These are phyloP conservation scores for Phytophthora uliginosa DNA, from an alignment of 352 stramenopile species.

Conservation along the genomic window DNA sequence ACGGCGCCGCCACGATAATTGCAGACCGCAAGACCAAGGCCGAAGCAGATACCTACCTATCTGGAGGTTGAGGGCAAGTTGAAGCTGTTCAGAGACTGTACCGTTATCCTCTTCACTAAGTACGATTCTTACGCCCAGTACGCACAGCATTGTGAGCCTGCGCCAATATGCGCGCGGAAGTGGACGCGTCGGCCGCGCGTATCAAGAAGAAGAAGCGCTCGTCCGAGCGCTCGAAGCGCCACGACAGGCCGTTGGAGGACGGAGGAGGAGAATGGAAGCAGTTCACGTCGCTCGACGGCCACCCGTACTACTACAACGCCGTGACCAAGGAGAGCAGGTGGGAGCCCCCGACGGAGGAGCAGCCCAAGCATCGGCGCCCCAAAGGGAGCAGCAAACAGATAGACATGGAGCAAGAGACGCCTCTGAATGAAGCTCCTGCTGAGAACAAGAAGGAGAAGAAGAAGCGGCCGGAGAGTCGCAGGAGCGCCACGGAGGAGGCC, in stretches of 20 bases:
- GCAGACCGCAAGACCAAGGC: too few species aligned
- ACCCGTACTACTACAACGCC: constrained; percentile 75
- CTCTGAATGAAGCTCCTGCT: not conserved
- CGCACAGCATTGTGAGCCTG: not conserved
- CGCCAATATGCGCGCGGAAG: constrained; percentile 12
- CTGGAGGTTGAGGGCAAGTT: too few species aligned
- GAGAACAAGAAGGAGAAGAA: constrained; percentile 13
- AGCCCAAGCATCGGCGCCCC: constrained; percentile 14
- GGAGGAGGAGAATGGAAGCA: constrained; percentile 47
- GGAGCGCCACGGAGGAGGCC: constrained; percentile 1
- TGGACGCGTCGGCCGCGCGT: not conserved
- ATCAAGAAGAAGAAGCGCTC: constrained; percentile 36
- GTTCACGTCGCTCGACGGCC: constrained; percentile 70
- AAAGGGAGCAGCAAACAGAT: constrained; percentile 23
- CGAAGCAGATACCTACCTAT: too few species aligned
- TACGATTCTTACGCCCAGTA: constrained; percentile 1
- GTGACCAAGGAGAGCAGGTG: constrained; percentile 72
- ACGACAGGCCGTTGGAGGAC: not conserved
- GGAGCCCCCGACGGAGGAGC: constrained; percentile 50
- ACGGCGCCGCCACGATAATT: too few species aligned
- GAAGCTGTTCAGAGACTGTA: not conserved
- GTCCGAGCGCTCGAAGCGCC: constrained; percentile 19
- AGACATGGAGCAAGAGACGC: constrained; percentile 8
- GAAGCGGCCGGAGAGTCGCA: constrained; percentile 4
- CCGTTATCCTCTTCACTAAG: not conserved